phyloP scores from a whole-genome alignment of 139 green algal genomes.

The Prasinococcaceae sp. region DNA sequence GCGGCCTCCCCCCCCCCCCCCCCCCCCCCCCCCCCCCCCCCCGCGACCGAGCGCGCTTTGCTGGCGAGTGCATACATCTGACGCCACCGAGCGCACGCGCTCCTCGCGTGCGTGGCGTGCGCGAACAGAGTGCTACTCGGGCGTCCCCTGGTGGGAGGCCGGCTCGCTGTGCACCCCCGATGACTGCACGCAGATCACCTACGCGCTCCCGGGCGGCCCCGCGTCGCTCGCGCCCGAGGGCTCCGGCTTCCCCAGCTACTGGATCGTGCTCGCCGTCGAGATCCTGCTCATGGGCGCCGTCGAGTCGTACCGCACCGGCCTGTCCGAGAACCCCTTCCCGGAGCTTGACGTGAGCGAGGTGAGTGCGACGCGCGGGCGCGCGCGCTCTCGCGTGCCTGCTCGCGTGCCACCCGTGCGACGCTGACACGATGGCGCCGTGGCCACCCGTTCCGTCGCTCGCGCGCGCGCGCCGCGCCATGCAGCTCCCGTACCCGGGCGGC shows the following conservation, averaged over 20 bases:
- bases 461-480: too few species aligned
- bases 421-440: too few species aligned
- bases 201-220: background rate
- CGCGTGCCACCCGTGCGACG: too few species aligned
- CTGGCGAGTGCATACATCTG: too few species aligned
- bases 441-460: too few species aligned
- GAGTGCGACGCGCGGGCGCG: too few species aligned
- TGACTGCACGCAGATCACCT: background rate
- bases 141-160: constrained; percentile 1
- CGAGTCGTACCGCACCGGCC: constrained; percentile 10
- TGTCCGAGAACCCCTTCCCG: constrained; percentile 6
- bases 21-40: too few species aligned
- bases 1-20: too few species aligned
- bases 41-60: too few species aligned
- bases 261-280: background rate
- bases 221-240: background rate
- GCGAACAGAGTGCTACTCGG: background rate
- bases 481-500: constrained; percentile 13
- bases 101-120: too few species aligned
- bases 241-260: constrained; percentile 1
- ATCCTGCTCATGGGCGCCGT: background rate
- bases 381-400: too few species aligned
- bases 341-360: constrained; percentile 17
- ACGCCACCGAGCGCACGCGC: too few species aligned
- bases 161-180: constrained; percentile 2